Evolutionary conservation across 352 stramenopile species (phyloP).

Genomic region (Blastocystis sp.): DNA sequence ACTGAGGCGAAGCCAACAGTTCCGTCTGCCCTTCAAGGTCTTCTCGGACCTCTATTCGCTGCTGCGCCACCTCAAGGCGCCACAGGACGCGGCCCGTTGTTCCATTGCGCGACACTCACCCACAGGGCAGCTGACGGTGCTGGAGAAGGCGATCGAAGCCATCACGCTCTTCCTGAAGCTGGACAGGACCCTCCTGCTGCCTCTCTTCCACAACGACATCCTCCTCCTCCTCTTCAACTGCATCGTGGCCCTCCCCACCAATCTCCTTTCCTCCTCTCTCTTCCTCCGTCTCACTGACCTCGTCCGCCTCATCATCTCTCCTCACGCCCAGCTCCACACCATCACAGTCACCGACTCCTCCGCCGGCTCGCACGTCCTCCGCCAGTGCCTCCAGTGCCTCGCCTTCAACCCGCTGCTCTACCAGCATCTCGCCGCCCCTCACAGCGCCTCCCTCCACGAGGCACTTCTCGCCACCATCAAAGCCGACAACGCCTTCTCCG

Average conservation of each 20-base stretch:
- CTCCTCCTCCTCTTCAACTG: neutral
- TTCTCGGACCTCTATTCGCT: neutral
- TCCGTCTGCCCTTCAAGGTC: neutral
- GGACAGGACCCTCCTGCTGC: neutral
- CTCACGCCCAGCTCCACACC: neutral
- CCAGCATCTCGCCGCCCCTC: neutral
- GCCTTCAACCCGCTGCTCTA: slow-evolving; percentile 3
- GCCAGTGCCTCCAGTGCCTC: neutral
- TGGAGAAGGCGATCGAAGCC: neutral
- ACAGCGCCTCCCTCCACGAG: neutral
- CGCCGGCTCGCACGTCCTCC: neutral
- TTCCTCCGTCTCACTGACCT: neutral
- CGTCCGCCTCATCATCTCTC: neutral
- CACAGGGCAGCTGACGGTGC: neutral
- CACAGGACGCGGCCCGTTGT: neutral
- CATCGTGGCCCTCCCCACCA: neutral
- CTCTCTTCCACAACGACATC: neutral
- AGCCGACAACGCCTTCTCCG: neutral
- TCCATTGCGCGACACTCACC: neutral
- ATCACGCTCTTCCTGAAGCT: neutral
- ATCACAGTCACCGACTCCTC: neutral
- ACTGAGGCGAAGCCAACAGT: neutral
- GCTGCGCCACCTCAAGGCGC: neutral
- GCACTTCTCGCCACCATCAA: neutral
- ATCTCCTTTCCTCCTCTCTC: neutral